Conservation (phyloP, 2,329 filamentous ascomycete species). For the Xylaria sp. region DNA sequence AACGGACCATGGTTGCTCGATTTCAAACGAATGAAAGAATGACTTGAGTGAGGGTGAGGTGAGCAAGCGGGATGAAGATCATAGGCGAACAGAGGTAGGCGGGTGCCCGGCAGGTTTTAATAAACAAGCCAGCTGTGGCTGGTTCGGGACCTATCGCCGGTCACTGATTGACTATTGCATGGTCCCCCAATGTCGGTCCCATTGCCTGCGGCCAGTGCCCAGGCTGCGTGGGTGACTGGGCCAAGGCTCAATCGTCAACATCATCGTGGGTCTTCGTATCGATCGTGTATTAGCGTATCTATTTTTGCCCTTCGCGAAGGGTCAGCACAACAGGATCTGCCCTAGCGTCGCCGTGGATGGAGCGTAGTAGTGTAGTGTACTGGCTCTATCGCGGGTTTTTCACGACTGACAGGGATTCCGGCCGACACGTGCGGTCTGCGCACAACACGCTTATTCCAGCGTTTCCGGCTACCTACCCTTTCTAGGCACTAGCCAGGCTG, state of each 20-base stretch:
- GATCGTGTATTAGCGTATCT: constrained; percentile 11
- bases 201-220: not conserved
- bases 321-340: constrained; percentile 1
- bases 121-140: constrained; percentile 19
- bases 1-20: constrained; percentile 40
- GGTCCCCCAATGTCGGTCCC: not conserved
- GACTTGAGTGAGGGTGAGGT: constrained; percentile 33
- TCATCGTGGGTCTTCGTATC: constrained; percentile 26
- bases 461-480: not conserved
- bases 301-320: not conserved
- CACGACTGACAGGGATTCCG: too few species aligned
- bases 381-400: too few species aligned
- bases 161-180: not conserved
- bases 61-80: constrained; percentile 25
- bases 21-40: constrained; percentile 41
- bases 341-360: not conserved
- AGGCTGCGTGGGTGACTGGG: constrained; percentile 12
- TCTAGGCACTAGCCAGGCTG: not conserved
- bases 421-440: too few species aligned
- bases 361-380: not conserved
- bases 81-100: constrained; percentile 11
- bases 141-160: not conserved
- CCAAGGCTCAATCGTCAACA: constrained; percentile 1
- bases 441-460: not conserved
- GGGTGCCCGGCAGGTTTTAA: constrained; percentile 22